Evolutionary conservation across 805 yeast species (phyloP).

Genomic region (Isabelozyma heimii): DNA sequence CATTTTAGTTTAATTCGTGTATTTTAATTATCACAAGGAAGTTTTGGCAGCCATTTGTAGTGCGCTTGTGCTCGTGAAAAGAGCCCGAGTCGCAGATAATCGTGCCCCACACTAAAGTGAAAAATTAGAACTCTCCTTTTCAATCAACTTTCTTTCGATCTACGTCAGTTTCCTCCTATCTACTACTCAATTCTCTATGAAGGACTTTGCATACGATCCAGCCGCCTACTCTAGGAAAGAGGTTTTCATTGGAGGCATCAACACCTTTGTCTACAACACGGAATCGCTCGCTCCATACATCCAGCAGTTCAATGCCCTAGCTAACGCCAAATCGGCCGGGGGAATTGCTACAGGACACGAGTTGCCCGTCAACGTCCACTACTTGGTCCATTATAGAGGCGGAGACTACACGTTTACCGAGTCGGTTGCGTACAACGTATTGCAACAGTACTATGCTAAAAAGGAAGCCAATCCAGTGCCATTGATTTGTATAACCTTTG

Average conservation of each 20-base stretch:
- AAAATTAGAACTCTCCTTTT: background rate
- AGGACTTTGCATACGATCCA: slow-evolving; percentile 14
- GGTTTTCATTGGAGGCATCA: slow-evolving; percentile 43
- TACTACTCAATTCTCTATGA: slow-evolving; percentile 6
- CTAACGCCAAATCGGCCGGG: background rate
- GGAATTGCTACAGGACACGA: slow-evolving; percentile 9
- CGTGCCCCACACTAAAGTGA: background rate
- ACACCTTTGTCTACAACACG: slow-evolving; percentile 42
- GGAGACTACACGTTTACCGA: slow-evolving; percentile 37
- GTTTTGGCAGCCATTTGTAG: no score
- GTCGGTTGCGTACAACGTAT: slow-evolving; percentile 36
- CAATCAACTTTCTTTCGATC: no score
- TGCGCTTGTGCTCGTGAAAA: no score
- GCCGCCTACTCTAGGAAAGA: slow-evolving; percentile 10
- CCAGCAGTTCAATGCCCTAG: slow-evolving; percentile 8
- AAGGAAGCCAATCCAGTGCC: slow-evolving; percentile 20
- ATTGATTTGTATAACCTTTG: slow-evolving; percentile 49
- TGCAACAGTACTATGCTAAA: slow-evolving; percentile 23
- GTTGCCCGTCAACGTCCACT: slow-evolving; percentile 38
- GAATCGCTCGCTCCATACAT: slow-evolving; percentile 25
- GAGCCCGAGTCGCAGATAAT: no score
- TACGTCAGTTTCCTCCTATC: background rate
- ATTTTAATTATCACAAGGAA: no score
- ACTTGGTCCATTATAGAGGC: slow-evolving; percentile 47
- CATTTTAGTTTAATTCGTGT: no score